These are phyloP conservation scores for Aspergillus wentii DNA, from an alignment of 495 filamentous ascomycete genomes.

Conservation along the genomic window DNA sequence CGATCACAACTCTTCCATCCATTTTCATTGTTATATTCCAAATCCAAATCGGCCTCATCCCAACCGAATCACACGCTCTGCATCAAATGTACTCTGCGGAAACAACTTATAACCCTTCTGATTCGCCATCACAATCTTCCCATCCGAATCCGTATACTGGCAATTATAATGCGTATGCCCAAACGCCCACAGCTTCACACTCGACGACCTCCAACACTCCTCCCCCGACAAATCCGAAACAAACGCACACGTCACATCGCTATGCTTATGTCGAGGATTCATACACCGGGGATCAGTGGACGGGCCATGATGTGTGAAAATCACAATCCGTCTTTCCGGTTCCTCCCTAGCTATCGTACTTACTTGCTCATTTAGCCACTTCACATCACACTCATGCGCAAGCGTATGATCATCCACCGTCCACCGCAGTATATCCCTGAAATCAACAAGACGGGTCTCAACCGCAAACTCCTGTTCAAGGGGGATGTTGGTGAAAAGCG, in stretches of 20 bases:
- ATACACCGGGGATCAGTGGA: slow-evolving; percentile 18
- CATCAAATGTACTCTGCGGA: slow-evolving; percentile 19
- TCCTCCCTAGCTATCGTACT: slow-evolving; percentile 13
- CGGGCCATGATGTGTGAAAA: slow-evolving; percentile 45
- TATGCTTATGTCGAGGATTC: slow-evolving; percentile 30
- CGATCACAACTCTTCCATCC: too few species aligned
- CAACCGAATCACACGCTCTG: slow-evolving; percentile 1
- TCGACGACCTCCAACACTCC: slow-evolving; percentile 31
- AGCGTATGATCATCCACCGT: slow-evolving; percentile 28
- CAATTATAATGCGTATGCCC: slow-evolving; percentile 53
- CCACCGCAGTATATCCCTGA: slow-evolving; percentile 37
- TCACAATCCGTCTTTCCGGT: slow-evolving; percentile 23
- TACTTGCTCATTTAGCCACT: slow-evolving; percentile 41
- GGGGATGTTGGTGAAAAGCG: slow-evolving; percentile 36
- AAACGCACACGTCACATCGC: slow-evolving; percentile 33
- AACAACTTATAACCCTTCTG: slow-evolving; percentile 26
- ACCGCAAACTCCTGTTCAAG: slow-evolving; percentile 19
- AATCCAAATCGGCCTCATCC: too few species aligned
- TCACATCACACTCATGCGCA: slow-evolving; percentile 28
- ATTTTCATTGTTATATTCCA: too few species aligned
- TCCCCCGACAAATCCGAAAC: slow-evolving; percentile 37
- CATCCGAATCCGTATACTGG: slow-evolving; percentile 25
- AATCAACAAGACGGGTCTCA: slow-evolving; percentile 34
- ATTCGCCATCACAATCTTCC: slow-evolving; percentile 22
- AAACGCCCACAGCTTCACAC: slow-evolving; percentile 46